A percentile compares a stretch with the other conserved stretches of the same genome.
phyloP scores from a whole-genome alignment of 352 stramenopile species.

The Globisporangium emineosum region DNA sequence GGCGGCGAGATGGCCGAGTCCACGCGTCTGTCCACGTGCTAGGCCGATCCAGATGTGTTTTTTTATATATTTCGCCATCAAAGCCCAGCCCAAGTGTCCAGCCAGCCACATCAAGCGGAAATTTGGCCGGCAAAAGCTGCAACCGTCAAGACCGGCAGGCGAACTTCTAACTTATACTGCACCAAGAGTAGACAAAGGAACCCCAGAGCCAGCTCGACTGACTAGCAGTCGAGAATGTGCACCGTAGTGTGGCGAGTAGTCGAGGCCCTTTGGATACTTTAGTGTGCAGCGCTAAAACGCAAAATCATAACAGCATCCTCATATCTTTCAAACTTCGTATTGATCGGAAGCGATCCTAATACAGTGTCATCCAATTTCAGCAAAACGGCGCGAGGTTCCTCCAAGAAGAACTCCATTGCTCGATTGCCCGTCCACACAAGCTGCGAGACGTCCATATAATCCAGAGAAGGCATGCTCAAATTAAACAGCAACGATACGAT shows the following conservation, averaged over 20 bases:
- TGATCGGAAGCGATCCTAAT: too few relatives aligned
- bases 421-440: too few relatives aligned
- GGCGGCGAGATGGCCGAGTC: not conserved
- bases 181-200: not conserved
- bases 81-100: not conserved
- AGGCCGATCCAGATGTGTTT: not conserved
- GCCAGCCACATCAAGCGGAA: not conserved
- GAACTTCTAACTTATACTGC: not conserved
- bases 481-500: too few relatives aligned
- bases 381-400: too few relatives aligned
- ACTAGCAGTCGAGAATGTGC: not conserved
- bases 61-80: not conserved
- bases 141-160: not conserved
- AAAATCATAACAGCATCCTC: not conserved
- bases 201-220: not conserved
- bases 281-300: not conserved
- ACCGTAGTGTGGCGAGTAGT: not conserved
- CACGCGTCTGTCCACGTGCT: constrained; percentile 6
- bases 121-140: not conserved
- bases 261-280: not conserved
- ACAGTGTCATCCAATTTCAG: too few relatives aligned
- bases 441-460: too few relatives aligned
- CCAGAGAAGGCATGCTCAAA: too few relatives aligned
- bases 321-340: not conserved
- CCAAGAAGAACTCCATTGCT: too few relatives aligned